Percentiles rank a stretch among this genome's conserved stretches.
phyloP scores from a whole-genome alignment of 2,329 filamentous ascomycete species.

The Bipolaris zeicola region DNA sequence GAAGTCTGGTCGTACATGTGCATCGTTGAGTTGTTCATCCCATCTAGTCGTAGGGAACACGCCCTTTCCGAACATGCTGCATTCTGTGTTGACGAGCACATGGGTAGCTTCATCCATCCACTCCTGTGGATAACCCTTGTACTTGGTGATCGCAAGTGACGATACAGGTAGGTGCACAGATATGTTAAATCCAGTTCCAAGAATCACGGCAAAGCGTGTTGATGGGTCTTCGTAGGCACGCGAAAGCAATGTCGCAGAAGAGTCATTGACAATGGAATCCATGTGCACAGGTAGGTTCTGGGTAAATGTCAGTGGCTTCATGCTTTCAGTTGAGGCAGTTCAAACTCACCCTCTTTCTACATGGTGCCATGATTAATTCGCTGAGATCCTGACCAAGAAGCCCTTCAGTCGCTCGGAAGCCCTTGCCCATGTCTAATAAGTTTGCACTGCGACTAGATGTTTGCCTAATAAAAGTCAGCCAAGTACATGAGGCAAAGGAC shows the following conservation, averaged over 20 bases:
- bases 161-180: constrained; percentile 65
- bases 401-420: constrained; percentile 65
- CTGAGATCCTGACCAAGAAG: constrained; percentile 65
- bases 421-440: constrained; percentile 68
- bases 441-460: constrained; percentile 64
- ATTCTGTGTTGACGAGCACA: constrained; percentile 69
- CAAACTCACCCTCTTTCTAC: constrained; percentile 53
- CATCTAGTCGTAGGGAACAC: constrained; percentile 64
- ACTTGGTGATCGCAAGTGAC: constrained; percentile 61
- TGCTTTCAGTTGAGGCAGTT: constrained; percentile 1
- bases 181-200: constrained; percentile 69
- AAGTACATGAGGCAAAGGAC: background rate
- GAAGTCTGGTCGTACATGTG: constrained; percentile 64
- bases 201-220: constrained; percentile 67
- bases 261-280: constrained; percentile 68
- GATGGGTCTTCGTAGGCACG: constrained; percentile 65
- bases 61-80: constrained; percentile 68
- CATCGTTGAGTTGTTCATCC: constrained; percentile 65
- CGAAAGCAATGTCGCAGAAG: constrained; percentile 65
- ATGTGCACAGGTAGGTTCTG: constrained; percentile 62
- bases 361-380: constrained; percentile 64
- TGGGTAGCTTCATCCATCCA: constrained; percentile 64
- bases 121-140: constrained; percentile 58
- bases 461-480: constrained; percentile 50
- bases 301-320: constrained; percentile 21